Evolutionary conservation across 83 land plant species (phyloP), one percentile per base, ranked within the genome.

Genomic region (Diphasiastrum complanatum): DNA sequence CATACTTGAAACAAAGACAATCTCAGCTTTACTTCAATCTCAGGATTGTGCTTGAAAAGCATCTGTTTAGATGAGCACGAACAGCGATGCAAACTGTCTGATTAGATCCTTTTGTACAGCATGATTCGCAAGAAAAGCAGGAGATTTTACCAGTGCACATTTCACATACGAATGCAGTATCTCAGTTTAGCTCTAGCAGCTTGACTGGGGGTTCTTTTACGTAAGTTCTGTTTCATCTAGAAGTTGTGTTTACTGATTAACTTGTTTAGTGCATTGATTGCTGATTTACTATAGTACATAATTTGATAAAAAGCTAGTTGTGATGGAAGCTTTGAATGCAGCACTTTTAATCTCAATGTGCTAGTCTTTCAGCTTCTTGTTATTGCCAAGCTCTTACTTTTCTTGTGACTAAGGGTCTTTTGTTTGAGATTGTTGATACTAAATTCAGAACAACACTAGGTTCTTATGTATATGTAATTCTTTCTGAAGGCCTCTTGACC

Each of bases 401-500:
- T 8, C 12, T n/a, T n/a, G n/a, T n/a, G n/a, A n/a, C n/a, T n/a
- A n/a, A n/a, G n/a, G n/a, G n/a, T n/a, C n/a, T n/a, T n/a, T n/a
- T n/a, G n/a, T n/a, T n/a, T 28, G 16, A n/a, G n/a, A n/a, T n/a
- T n/a, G n/a, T n/a, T n/a, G n/a, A n/a, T 16, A 18, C 24, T 50
- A 18, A 10, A 0, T 50, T 24, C 11, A 10, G 16, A n/a, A n/a
- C 23, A 11, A 16, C 10, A 18, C 12, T 1, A 12, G n/a, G n/a
- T n/a, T n/a, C n/a, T n/a, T n/a, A n/a, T n/a, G n/a, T n/a, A n/a
- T n/a, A n/a, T n/a, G n/a, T n/a, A n/a, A n/a, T n/a, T n/a, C n/a
- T n/a, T 0, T 50, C 24, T 51, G 59, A 45, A 73, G 76, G 34
- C 76, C 76, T 47, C 33, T 73, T 59, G 76, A 73, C 16, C 49